Evolutionary conservation across 345 rosid genomes (phyloP), one percentile per base, ranked within the genome.

Genomic region (Ceriops decandra): DNA sequence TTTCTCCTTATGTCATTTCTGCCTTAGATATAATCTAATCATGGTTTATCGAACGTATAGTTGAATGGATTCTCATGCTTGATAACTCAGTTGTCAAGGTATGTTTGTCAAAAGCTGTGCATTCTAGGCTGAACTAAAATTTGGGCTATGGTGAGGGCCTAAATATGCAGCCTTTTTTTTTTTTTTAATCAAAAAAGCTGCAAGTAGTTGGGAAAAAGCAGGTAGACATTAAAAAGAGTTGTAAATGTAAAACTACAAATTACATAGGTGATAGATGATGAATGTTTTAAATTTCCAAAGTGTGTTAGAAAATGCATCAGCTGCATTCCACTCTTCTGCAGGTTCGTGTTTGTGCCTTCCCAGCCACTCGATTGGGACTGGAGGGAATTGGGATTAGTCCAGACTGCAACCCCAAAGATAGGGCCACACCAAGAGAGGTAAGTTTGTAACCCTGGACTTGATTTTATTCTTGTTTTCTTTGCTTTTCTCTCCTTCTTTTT

Each of bases 261-360:
- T 27, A 3, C 16, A 4, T 56, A 9, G 59, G 15, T 24, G 3
- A 20, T 21, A 10, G 30, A 10, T 10, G 28, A 24, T 56, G 49
- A 56, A 21, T 56, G 15, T 56, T 56, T 56, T 15, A 5, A 9
- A 56, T 24, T 56, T 22, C 16, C 24, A 1, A 13, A 42, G 49
- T 15, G 16, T 42, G 49, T 42, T 0, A 42, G 49, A 42, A 3
- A 42, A 42, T 17, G 15, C 4, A 0, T 42, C 24, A 24, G 28
- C 59, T 61, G 52, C 57, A 38, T 60, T 54, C n/a, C 6, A 22
- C 65, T 20, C 5, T 63, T 32, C 0, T 63, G 58, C 86, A 95
- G 99, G 84, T 90, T 62, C 88, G 92, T 8, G 83, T 90, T 36
- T 95, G 98, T 83, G 96, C 99, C 65, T 95, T 95, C 76, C 84